Base-by-base conservation (phyloP, 1,284 basidiomycete species). In the Irpex sp. region DNA sequence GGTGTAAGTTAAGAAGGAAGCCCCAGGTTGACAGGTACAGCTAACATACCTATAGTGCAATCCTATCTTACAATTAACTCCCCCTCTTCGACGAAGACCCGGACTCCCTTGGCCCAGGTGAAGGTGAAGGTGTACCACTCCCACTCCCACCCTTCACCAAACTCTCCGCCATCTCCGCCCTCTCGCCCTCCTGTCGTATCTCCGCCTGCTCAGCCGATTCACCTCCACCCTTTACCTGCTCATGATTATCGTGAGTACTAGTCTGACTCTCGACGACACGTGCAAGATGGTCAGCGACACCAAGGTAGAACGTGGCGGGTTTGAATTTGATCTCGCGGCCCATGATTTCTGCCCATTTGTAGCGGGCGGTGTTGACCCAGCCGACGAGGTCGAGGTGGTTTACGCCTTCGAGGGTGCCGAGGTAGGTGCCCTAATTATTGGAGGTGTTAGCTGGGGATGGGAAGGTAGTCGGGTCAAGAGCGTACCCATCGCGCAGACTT, bases 381-480 rank as follows among this genome's bases (percentile, higher is more conserved):
- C 91, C 91, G 19, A 93, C 93, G 40, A 96, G 83, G 74, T 96
- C 94, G 56, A 96, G 84, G 73, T 98, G 96, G 72, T 94, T 96
- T n/a, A 97, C 96, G 64, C 89, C 85, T 54, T 87, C 82, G 17
- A 98, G 81, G 2, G 96, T 98, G 21, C 95, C 96, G 57, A 92
- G 83, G 71, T 93, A 93, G 11, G 85, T 92, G 44, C 91, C 91
- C 88, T 90, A 69, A 5, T 36, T 40, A 8, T 37, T 57, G 58
- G 59, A 49, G 58, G 58, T 63, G 26, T 65, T 57, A 57, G 51
- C 34, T 52, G 5, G 31, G 15, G 13, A 58, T 60, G 55, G 51
- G 47, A n/a, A 58, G 44, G 26, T 26, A 51, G 49, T 8, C 11
- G 55, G 70, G 4, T 4, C 3, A 26, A 47, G 34, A n/a, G 64